These are phyloP conservation scores for Solanum chmielewskii DNA, from an alignment of 257 asterid genomes.

Conservation along the genomic window DNA sequence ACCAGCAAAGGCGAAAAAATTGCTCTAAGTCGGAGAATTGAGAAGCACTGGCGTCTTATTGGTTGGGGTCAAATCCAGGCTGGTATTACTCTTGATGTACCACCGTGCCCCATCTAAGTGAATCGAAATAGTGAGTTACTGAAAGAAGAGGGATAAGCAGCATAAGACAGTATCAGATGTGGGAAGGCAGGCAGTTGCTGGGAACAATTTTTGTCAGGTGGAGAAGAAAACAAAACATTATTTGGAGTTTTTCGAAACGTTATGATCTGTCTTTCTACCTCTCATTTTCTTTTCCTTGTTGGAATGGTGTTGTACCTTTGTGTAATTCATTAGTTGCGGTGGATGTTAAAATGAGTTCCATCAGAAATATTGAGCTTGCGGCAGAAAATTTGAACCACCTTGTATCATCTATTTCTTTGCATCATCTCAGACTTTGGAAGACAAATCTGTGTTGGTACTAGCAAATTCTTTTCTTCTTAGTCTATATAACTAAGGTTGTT, in stretches of 20 bases:
- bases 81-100: conserved; percentile 83
- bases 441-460: not conserved
- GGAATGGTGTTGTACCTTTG: not conserved
- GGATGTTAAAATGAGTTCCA: not conserved
- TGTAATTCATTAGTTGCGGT: not conserved
- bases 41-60: conserved; percentile 97
- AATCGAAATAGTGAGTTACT: not conserved
- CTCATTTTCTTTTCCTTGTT: not conserved
- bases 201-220: conserved; percentile 49
- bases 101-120: conserved; percentile 64
- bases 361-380: not conserved
- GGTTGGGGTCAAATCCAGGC: conserved; percentile 99
- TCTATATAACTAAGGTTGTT: not conserved
- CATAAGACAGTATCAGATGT: conserved; percentile 23
- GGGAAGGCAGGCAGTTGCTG: conserved; percentile 39
- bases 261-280: not conserved
- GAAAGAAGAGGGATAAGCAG: not conserved
- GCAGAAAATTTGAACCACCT: not conserved
- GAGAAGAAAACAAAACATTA: conserved; percentile 39
- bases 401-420: not conserved
- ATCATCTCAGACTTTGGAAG: not conserved
- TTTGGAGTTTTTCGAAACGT: conserved; percentile 10
- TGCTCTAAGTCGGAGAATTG: conserved; percentile 91
- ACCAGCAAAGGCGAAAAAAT: conserved; percentile 90
- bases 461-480: too few relatives aligned